phyloP scores from a whole-genome alignment of 2,329 filamentous ascomycete species.

The Arthrinium puccinioides region DNA sequence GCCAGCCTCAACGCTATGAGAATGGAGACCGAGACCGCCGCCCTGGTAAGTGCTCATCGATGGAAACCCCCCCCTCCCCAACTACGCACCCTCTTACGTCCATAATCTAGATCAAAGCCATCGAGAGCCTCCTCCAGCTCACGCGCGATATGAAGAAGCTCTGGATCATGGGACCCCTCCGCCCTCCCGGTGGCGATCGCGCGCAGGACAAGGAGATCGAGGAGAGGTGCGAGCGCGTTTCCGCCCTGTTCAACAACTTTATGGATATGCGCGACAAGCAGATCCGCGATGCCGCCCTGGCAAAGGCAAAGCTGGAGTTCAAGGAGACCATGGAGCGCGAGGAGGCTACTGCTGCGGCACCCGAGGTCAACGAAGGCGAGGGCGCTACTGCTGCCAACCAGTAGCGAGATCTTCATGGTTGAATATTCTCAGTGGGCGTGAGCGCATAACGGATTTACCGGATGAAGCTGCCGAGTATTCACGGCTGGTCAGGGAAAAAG shows the following conservation, averaged over 20 bases:
- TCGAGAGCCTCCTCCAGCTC: constrained; percentile 37
- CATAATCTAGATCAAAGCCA: constrained; percentile 26
- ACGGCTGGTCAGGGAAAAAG: no score
- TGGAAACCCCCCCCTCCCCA: no score
- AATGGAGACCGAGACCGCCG: constrained; percentile 30
- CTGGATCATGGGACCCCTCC: constrained; percentile 41
- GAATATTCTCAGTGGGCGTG: no score
- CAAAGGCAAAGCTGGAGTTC: background rate
- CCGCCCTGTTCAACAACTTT: constrained; percentile 21
- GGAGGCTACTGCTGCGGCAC: background rate
- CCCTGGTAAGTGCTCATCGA: constrained; percentile 24
- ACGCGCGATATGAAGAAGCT: constrained; percentile 41
- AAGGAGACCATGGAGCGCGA: background rate
- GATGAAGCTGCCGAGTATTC: no score
- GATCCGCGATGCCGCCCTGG: constrained; percentile 1
- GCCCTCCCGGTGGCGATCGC: constrained; percentile 21
- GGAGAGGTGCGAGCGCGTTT: constrained; percentile 27
- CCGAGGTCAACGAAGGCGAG: background rate
- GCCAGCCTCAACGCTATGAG: constrained; percentile 31
- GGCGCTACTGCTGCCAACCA: background rate
- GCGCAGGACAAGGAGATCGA: constrained; percentile 7
- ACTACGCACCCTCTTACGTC: background rate
- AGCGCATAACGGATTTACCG: no score
- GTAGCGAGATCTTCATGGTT: constrained; percentile 3
- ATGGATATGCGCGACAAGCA: constrained; percentile 16